A percentile compares a stretch with the other conserved stretches of the same genome.
Evolutionary conservation across 306 rosid genomes (phyloP).

Genomic region (Rubus parviflorus): DNA sequence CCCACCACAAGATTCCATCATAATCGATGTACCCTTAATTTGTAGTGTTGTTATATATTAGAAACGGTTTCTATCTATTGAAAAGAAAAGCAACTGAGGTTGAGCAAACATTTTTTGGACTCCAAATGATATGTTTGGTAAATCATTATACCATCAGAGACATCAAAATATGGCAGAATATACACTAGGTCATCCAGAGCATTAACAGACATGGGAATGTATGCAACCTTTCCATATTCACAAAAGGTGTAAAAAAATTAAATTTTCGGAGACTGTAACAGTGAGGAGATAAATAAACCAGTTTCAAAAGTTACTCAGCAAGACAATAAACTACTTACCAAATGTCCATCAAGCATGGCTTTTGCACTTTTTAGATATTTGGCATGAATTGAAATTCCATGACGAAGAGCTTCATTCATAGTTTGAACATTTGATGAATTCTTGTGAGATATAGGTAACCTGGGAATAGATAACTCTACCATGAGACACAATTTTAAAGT

Average conservation of each 20-base stretch:
- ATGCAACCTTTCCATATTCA: background rate
- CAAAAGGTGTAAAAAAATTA: background rate
- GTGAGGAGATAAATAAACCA: background rate
- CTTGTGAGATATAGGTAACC: conserved; percentile 64
- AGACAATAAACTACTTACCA: conserved; percentile 48
- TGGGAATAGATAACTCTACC: conserved; percentile 35
- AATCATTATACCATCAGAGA: background rate
- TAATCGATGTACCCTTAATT: background rate
- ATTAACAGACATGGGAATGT: background rate
- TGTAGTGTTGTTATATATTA: background rate
- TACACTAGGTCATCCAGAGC: background rate
- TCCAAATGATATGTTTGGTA: conserved; percentile 10
- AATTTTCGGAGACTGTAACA: background rate
- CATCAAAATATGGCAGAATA: background rate
- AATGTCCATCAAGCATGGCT: conserved; percentile 75
- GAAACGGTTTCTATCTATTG: background rate
- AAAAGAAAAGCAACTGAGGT: background rate
- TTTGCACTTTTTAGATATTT: conserved; percentile 58
- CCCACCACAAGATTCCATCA: background rate
- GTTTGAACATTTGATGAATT: conserved; percentile 55
- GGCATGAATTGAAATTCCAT: conserved; percentile 69
- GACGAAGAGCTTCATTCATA: conserved; percentile 57
- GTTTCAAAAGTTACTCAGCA: conserved; percentile 1
- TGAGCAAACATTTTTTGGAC: background rate
- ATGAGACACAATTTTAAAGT: conserved; percentile 7